Evolutionary conservation across 1,139 yeast genomes (phyloP).

Genomic region (Hansenula anomala): DNA sequence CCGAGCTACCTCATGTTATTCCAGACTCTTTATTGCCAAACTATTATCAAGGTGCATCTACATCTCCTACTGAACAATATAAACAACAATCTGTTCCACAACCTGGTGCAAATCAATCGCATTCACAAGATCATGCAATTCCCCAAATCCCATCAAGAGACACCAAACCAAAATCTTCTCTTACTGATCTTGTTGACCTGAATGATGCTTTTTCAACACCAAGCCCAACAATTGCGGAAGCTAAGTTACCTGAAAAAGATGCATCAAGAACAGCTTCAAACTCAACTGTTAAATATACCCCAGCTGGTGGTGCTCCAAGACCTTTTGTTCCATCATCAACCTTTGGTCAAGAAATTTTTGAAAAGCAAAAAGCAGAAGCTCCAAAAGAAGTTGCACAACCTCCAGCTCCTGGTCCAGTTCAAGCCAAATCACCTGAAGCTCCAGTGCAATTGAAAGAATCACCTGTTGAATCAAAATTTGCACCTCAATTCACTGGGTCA

Average conservation of each 20-base stretch:
- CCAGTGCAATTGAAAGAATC: conserved; percentile 4
- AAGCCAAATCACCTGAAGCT: conserved; percentile 8
- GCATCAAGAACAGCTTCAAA: conserved; percentile 26
- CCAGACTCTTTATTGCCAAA: conserved; percentile 45
- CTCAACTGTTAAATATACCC: conserved; percentile 21
- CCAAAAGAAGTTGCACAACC: conserved; percentile 18
- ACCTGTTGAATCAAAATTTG: conserved; percentile 14
- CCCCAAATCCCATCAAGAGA: conserved; percentile 30
- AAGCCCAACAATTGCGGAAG: conserved; percentile 20
- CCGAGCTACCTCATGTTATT: conserved; percentile 65
- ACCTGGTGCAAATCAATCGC: conserved; percentile 10
- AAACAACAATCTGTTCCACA: conserved; percentile 13
- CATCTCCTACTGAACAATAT: conserved; percentile 3
- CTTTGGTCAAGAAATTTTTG: conserved; percentile 53
- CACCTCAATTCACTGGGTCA: background rate
- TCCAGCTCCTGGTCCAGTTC: conserved; percentile 3
- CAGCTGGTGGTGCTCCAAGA: conserved; percentile 17
- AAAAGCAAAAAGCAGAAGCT: conserved; percentile 30
- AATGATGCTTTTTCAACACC: conserved; percentile 40
- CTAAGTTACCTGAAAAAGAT: conserved; percentile 21
- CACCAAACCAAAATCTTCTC: conserved; percentile 42
- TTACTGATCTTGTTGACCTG: conserved; percentile 64
- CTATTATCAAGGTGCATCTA: conserved; percentile 15
- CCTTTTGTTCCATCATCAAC: conserved; percentile 48
- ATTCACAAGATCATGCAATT: conserved; percentile 5